phyloP scores from a whole-genome alignment of 495 filamentous ascomycete genomes.

The Trichoderma gamsii region DNA sequence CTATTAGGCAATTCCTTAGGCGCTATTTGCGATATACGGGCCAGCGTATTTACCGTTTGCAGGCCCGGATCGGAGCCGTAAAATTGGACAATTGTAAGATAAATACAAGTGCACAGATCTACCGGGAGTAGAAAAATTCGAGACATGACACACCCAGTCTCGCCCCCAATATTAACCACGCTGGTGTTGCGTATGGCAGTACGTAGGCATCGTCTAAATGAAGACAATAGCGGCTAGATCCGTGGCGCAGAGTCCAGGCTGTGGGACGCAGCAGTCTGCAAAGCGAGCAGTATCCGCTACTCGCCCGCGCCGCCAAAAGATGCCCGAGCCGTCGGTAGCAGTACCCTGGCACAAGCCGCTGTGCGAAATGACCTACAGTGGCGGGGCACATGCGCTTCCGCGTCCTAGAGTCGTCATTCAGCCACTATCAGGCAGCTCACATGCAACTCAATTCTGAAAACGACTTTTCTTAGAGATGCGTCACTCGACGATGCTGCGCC shows the following conservation, averaged over 20 bases:
- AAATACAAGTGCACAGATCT: not conserved
- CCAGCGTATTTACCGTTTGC: too few species aligned
- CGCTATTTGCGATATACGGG: too few species aligned
- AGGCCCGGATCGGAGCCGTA: too few species aligned
- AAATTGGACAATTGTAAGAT: not conserved
- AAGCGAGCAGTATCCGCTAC: not conserved
- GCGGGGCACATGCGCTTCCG: conserved; percentile 11
- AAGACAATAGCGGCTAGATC: not conserved
- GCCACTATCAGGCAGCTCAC: not conserved
- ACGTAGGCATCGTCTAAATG: conserved; percentile 2
- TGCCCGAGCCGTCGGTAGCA: not conserved
- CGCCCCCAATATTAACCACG: not conserved
- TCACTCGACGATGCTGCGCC: not conserved
- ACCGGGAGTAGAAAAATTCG: too few species aligned
- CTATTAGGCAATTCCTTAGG: too few species aligned
- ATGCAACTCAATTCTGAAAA: conserved; percentile 3
- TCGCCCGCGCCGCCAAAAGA: not conserved
- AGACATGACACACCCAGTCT: not conserved
- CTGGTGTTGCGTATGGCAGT: conserved; percentile 6
- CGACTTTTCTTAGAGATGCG: not conserved
- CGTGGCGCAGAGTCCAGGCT: not conserved
- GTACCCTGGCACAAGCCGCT: not conserved
- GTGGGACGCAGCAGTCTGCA: not conserved
- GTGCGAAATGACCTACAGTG: not conserved
- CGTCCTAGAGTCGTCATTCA: conserved; percentile 9